Base-by-base conservation (phyloP, 2,329 filamentous ascomycete species). In the Pseudogymnoascus sp. region DNA sequence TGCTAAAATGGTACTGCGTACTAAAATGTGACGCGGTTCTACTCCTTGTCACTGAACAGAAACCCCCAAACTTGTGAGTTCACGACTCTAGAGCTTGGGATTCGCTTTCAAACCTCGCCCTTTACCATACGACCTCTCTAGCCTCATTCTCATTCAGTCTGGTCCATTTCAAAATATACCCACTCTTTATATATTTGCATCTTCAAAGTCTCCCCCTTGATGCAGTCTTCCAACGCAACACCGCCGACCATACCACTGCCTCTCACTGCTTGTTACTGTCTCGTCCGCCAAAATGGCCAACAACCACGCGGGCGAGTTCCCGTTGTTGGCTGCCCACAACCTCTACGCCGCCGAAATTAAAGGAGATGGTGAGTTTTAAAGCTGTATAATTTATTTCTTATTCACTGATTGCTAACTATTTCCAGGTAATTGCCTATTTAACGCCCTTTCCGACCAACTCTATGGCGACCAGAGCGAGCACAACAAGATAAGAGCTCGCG, bases 361-460 rank as follows among this genome's bases (percentile, higher is more conserved):
- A 66, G 86, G 85, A 64, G 85, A 88, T 75, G 86, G 86, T 85
- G 80, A 79, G 81, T 77, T 63, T 38, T 38, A 7, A 7, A 42
- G 53, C 35, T 38, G 2, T 26, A 60, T 21, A 13, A 26, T 40
- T 15, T 40, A 38, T 60, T 60, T 37, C 19, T 62, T 56, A 64
- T 64, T 61, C 35, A 50, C 67, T 65, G 65, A 66, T 44, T 44
- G 56, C 29, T 61, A 59, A 60, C 71, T 71, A 65, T 72, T 67
- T 38, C 64, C 68, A 88, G 87, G 86, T 68, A 88, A 88, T 76
- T 89, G 87, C 74, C 80, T 89, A 38, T 89, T 88, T 77, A 84
- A 86, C 73, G 85, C 85, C 65, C 78, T 88, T 40, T 86, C 84
- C 67, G 85, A 88, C 72, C 85, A 89, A 77, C 74, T 89, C 61